Base-by-base conservation (phyloP, 352 stramenopile species). In the Pythium volutum region DNA sequence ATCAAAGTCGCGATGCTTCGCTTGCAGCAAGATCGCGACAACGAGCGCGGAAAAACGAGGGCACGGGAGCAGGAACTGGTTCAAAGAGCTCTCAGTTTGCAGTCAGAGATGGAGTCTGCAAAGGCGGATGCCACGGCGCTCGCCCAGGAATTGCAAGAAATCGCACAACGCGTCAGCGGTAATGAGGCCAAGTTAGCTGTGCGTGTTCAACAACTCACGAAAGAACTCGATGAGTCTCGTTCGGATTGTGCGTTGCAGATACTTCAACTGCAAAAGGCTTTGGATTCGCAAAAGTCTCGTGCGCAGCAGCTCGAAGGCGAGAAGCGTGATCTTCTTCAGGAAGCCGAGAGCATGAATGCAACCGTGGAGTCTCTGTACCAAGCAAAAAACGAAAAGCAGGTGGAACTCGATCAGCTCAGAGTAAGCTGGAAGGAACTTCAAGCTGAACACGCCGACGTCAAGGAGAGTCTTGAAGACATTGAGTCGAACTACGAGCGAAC, bases 241-340 rank as follows among this genome's bases (percentile, higher is more conserved):
- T 58, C 64, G 4, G 46, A 33, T 1, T 67, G 60, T 33, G 70
- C 62, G 0, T 54, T 87, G n/a, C 76, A 89, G 49, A 59, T 76
- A 10, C 50, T 88, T n/a, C 82, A 92, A 25, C 59, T 89, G 3
- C 79, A 88, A 26, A 84, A 86, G 39, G 67, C 48, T 10, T 38
- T 90, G 12, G 82, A 92, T 4, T 62, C 63, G 0, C 77, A 87
- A 31, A 71, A 75, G 6, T 31, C 55, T 15, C 73, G 82, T 16
- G 76, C 74, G 4, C 53, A 65, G 25, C 65, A 84, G 16, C 66
- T 91, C 1, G 82, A 91, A 59, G 52, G 39, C 20, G 82, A 89
- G 27, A 91, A 91, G 56, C 72, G 74, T 2, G 79, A 91, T 39
- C 60, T 91, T 26, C 62, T 91, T 4, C 70, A 79, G 16, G 82